These are phyloP conservation scores for Paraurostyla sp. DNA, from an alignment of 73 alveolate genomes.

Conservation along the genomic window DNA sequence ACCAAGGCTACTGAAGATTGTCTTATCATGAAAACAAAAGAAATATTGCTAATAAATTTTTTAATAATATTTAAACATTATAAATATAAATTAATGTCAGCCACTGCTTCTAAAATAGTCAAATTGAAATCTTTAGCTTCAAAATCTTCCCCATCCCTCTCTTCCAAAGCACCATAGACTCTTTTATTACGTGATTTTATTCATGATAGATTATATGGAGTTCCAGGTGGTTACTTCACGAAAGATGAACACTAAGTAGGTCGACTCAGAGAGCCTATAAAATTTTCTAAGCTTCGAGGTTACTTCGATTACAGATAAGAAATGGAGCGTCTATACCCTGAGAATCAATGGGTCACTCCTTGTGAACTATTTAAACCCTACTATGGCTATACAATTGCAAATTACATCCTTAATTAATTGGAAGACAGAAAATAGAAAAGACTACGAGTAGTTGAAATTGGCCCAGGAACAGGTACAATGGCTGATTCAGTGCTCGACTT, in stretches of 20 bases:
- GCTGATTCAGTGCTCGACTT: slow-evolving; percentile 84
- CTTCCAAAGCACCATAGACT: neutral
- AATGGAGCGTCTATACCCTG: slow-evolving; percentile 84
- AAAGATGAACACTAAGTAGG: slow-evolving; percentile 87
- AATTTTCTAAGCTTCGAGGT: slow-evolving; percentile 74
- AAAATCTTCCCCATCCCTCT: neutral
- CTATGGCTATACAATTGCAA: slow-evolving; percentile 90
- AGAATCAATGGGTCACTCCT: slow-evolving; percentile 92
- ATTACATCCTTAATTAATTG: slow-evolving; percentile 75
- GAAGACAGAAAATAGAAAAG: slow-evolving; percentile 46
- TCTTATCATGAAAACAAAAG: neutral
- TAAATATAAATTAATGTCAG: slow-evolving; percentile 1
- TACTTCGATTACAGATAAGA: slow-evolving; percentile 78
- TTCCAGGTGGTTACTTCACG: slow-evolving; percentile 86
- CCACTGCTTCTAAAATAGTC: slow-evolving; percentile 23
- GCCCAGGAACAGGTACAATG: slow-evolving; percentile 92
- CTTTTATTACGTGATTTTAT: slow-evolving; percentile 79
- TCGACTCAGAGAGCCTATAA: slow-evolving; percentile 73
- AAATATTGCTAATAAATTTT: neutral
- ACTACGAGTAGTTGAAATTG: slow-evolving; percentile 87
- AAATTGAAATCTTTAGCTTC: neutral
- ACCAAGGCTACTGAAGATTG: neutral
- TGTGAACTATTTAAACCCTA: slow-evolving; percentile 90
- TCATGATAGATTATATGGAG: slow-evolving; percentile 80
- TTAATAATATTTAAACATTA: neutral